A percentile compares a stretch with the other conserved stretches of the same genome.
These are phyloP conservation scores for Mycena sanguinolenta DNA, from an alignment of 768 basidiomycete genomes.

Conservation along the genomic window DNA sequence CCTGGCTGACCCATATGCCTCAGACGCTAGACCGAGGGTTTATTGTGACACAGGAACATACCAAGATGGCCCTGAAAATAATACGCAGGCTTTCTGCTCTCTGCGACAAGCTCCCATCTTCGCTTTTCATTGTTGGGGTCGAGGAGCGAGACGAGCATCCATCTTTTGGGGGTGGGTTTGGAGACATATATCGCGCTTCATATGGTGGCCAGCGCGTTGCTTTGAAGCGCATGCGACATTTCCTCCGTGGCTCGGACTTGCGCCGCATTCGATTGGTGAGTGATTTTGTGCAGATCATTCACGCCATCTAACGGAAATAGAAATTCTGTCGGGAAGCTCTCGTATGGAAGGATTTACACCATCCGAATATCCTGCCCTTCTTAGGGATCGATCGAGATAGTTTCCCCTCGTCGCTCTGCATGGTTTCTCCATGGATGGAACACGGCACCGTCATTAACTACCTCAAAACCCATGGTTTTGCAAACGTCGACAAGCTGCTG, in stretches of 20 bases:
- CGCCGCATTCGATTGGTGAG: slow-evolving; percentile 14
- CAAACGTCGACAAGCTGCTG: slow-evolving; percentile 38
- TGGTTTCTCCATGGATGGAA: slow-evolving; percentile 48
- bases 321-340: slow-evolving; percentile 46
- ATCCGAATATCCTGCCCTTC: slow-evolving; percentile 46
- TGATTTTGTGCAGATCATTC: background rate
- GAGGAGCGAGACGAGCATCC: slow-evolving; percentile 15
- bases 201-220: slow-evolving; percentile 7
- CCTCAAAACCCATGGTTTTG: slow-evolving; percentile 35
- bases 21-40: slow-evolving; percentile 12
- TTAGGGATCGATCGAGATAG: slow-evolving; percentile 43
- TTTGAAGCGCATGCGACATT: slow-evolving; percentile 12
- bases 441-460: slow-evolving; percentile 42
- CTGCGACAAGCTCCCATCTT: slow-evolving; percentile 30
- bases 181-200: slow-evolving; percentile 36
- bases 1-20: background rate
- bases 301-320: slow-evolving; percentile 23
- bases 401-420: slow-evolving; percentile 41
- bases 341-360: slow-evolving; percentile 44
- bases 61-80: slow-evolving; percentile 22
- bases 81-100: slow-evolving; percentile 33
- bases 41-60: background rate
- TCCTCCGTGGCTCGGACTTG: slow-evolving; percentile 2
- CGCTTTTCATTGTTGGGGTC: slow-evolving; percentile 11
- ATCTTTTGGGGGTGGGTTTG: slow-evolving; percentile 36